A percentile compares a stretch with the other conserved stretches of the same genome.
Conservation (phyloP, 177 flowering plant species). For the Tripterygium wilfordii region DNA sequence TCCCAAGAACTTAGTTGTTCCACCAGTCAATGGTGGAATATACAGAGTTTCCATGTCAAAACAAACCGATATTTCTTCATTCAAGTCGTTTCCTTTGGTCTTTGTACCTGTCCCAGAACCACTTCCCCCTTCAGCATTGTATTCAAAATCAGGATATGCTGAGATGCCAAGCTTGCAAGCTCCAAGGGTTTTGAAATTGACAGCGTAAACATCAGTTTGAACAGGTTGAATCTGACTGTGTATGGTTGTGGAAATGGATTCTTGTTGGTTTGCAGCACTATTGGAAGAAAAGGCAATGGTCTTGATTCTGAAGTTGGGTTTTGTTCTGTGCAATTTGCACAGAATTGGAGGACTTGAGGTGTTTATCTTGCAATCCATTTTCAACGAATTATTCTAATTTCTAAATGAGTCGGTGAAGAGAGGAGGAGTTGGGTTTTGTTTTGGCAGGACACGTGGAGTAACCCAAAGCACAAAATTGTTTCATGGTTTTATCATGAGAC, state of each 20-base stretch:
- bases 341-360: conserved; percentile 17
- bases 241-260: conserved; percentile 13
- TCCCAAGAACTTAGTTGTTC: conserved; percentile 77
- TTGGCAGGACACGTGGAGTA: conserved; percentile 1
- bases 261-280: conserved; percentile 19
- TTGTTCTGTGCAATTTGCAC: conserved; percentile 8
- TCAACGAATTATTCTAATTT: not conserved
- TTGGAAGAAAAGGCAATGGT: conserved; percentile 16
- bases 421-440: not conserved
- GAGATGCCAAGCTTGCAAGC: conserved; percentile 81
- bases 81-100: conserved; percentile 1
- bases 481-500: not conserved
- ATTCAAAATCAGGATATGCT: conserved; percentile 70
- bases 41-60: conserved; percentile 56
- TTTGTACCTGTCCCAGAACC: conserved; percentile 51
- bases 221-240: conserved; percentile 13
- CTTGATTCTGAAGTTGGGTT: conserved; percentile 13
- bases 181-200: conserved; percentile 58
- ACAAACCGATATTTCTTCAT: conserved; percentile 30
- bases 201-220: conserved; percentile 22
- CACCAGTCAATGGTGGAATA: conserved; percentile 63
- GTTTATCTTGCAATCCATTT: conserved; percentile 32
- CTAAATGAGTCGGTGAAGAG: not conserved
- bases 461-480: not conserved
- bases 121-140: conserved; percentile 69